Evolutionary conservation across 306 rosid species (phyloP), one percentile per base, ranked within the genome.

Genomic region (Gillenia trifoliata): DNA sequence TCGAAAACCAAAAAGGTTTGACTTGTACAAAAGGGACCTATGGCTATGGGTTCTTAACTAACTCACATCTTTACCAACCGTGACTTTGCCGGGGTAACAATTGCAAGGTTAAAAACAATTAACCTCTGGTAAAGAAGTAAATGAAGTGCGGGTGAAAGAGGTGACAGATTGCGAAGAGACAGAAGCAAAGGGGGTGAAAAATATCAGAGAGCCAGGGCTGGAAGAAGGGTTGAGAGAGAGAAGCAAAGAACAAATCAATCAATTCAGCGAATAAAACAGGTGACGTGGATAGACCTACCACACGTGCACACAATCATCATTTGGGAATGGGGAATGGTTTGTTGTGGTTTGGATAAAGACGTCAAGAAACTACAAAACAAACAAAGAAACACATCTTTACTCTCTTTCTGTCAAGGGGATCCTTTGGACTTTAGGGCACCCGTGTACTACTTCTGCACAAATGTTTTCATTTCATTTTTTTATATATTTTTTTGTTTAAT

Each of bases 281-380:
- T 85, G 88, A 90, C 96, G 96, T 92, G 93, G 95, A 88, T 45
- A 82, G 89, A 86, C 93, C 93, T 82, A 87, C 83, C 99, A 90
- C 99, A 92, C 99, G 97, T 88, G 96, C 86, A 81, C 89, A 80
- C 92, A 84, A 89, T 94, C 88, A 85, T 89, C 84, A 75, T 75
- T n/a, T 50, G 50, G 68, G 15, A 34, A 50, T 70, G 41, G 43
- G 43, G 55, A 28, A 15, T 25, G 66, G 62, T 9, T 26, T n/a
- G n/a, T 15, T 38, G 36, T 43, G 76, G 67, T 72, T 41, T 3
- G 79, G 78, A 85, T 79, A 72, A 76, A 77, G 90, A 82, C 83
- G 81, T 78, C 80, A 78, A 75, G 74, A 73, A 15, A 26, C 79
- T 69, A 85, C 28, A 74, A 79, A 70, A 78, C 77, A 83, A 78